Base-by-base conservation (phyloP, 2,329 filamentous ascomycete genomes). In the Ceratocystis huliohia region DNA sequence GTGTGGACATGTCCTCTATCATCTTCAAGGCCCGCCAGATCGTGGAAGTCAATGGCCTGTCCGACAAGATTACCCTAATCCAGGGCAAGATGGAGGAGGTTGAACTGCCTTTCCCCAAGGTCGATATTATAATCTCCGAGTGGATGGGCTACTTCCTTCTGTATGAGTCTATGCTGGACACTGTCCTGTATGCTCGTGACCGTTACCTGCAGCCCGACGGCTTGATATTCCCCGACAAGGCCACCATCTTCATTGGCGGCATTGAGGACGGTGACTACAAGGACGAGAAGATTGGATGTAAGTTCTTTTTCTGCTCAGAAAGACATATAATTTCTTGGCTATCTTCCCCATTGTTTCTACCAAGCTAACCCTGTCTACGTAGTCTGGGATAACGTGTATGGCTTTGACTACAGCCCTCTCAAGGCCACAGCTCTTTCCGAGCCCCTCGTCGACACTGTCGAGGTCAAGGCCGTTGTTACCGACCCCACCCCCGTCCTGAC, bases 41-140 rank as follows among this genome's bases (percentile, higher is more conserved):
- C 71, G 94, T 97, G 74, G 86, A 86, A 75, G 84, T 83, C 71
- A 99, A 99, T 77, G 92, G 93, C 72, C 86, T 99, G 83, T 83
- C 88, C 65, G 88, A 93, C 80, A 96, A 96, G 84, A 96, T 99
- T 76, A 97, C 94, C 65, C 85, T 99, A 68, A 84, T 99, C 70
- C 94, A 97, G 81, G 94, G 94, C 76, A 99, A 99, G 84, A 99
- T 99, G 94, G 94, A 99, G 81, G 94, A 99, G 80, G 91, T 99
- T 59, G 82, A 88, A 74, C 82, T 99, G 69, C 94, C 94, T 22
- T 96, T 88, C 78, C 88, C 91, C 73, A 89, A 97, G 79, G 94
- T 99, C 70, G 94, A 99, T 75, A 99, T 99, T 75, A 99, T 99
- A 79, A 96, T 99, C 76, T 97, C 93, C 1, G 94, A 99, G 81